These are phyloP conservation scores for Pyrrhoderma noxium DNA, from an alignment of 1,284 basidiomycete genomes.

Conservation along the genomic window DNA sequence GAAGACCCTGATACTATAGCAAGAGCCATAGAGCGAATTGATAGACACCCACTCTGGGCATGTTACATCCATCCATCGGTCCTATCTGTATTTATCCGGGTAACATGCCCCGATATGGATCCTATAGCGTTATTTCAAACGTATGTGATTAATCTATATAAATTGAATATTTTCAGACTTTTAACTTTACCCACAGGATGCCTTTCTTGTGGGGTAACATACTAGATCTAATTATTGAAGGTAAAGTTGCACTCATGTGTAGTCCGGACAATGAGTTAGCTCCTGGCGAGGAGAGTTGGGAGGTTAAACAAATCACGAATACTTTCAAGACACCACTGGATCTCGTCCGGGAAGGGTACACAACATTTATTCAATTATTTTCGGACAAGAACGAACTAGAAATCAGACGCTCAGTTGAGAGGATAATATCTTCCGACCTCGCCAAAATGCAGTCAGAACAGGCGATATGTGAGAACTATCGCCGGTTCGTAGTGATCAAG, in stretches of 20 bases:
- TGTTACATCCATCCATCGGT: conserved; percentile 22
- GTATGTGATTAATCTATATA: conserved; percentile 22
- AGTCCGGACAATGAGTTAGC: conserved; percentile 30
- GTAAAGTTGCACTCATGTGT: conserved; percentile 41
- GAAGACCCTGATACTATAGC: conserved; percentile 18
- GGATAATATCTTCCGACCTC: conserved; percentile 13
- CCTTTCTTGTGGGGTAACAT: conserved; percentile 31
- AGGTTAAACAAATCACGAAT: conserved; percentile 1
- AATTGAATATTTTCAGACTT: neutral
- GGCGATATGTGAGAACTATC: conserved; percentile 10
- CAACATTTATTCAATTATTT: neutral
- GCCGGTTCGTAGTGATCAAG: conserved; percentile 21
- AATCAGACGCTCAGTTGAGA: neutral
- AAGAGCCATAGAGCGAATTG: conserved; percentile 16
- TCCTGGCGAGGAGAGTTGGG: conserved; percentile 6
- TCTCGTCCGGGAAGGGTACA: conserved; percentile 10
- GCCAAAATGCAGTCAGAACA: conserved; percentile 12
- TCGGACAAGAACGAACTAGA: conserved; percentile 11
- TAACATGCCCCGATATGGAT: conserved; percentile 12
- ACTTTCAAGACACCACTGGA: conserved; percentile 4
- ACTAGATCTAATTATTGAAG: conserved; percentile 46
- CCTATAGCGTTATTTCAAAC: conserved; percentile 27
- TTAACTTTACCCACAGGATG: neutral
- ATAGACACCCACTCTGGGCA: conserved; percentile 10
- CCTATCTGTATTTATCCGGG: conserved; percentile 24